Conservation (phyloP, 176 grass and related monocot genomes). For the Metroxylon sagu region DNA sequence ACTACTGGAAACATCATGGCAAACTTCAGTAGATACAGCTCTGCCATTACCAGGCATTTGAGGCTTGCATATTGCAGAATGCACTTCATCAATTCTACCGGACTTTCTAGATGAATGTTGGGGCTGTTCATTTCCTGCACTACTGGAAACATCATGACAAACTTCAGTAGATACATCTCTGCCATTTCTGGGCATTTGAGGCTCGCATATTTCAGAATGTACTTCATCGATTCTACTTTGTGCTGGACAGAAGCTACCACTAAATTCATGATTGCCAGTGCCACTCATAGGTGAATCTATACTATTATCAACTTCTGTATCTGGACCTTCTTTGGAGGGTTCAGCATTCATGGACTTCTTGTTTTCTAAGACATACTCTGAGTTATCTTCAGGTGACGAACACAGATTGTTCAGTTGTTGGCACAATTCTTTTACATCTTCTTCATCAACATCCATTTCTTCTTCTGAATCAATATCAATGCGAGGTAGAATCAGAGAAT, state of each 20-base stretch:
- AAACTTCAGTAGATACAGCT: not conserved
- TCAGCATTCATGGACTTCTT: conserved; percentile 30
- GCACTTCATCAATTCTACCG: too few relatives aligned
- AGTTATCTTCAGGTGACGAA: conserved; percentile 63
- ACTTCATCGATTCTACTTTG: conserved; percentile 17
- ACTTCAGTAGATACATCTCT: not conserved
- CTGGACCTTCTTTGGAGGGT: conserved; percentile 18
- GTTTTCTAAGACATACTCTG: conserved; percentile 44
- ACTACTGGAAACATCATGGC: not conserved
- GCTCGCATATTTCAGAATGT: conserved; percentile 15
- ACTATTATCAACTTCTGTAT: conserved; percentile 26
- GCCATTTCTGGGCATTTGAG: not conserved
- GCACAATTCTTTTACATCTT: conserved; percentile 65
- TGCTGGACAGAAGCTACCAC: not conserved
- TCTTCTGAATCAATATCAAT: conserved; percentile 68
- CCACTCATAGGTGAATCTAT: not conserved
- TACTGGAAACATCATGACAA: not conserved
- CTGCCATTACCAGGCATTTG: too few relatives aligned
- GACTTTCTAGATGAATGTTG: conserved; percentile 5
- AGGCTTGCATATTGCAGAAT: too few relatives aligned
- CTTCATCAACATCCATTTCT: conserved; percentile 78
- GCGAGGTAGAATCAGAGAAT: conserved; percentile 70
- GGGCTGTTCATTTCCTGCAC: conserved; percentile 18
- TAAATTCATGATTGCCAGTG: not conserved
- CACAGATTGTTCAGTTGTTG: conserved; percentile 66